Evolutionary conservation across 805 yeast species (phyloP).

Genomic region (Metschnikowia anglica): DNA sequence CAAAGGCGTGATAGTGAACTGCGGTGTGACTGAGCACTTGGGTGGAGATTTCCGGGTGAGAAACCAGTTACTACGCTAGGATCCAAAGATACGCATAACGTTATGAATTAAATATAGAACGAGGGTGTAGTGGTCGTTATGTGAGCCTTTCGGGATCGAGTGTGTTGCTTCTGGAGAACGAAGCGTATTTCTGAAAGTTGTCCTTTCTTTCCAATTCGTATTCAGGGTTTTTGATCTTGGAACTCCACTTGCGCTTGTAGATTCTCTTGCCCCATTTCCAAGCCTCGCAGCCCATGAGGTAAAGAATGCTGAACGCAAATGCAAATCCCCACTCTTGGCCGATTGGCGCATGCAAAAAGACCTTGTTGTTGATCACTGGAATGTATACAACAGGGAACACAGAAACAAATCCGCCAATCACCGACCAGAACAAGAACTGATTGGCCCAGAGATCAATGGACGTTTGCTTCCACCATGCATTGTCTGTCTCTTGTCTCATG

Average conservation of each 20-base stretch:
- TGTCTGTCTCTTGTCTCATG: slow-evolving; percentile 38
- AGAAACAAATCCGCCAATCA: slow-evolving; percentile 34
- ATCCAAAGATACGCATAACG: no score
- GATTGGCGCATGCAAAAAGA: slow-evolving; percentile 38
- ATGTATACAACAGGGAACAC: slow-evolving; percentile 43
- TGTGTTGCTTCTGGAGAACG: slow-evolving; percentile 56
- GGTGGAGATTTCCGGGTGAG: slow-evolving; percentile 41
- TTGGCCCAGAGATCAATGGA: slow-evolving; percentile 36
- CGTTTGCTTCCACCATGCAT: slow-evolving; percentile 39
- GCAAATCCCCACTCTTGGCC: slow-evolving; percentile 43
- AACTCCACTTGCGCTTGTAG: slow-evolving; percentile 25
- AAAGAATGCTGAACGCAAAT: slow-evolving; percentile 31
- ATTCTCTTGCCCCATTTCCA: slow-evolving; percentile 43
- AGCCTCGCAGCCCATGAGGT: slow-evolving; percentile 35
- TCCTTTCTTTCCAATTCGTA: slow-evolving; percentile 60
- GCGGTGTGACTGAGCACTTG: slow-evolving; percentile 70
- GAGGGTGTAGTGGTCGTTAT: no score
- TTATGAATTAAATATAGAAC: no score
- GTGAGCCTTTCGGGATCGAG: slow-evolving; percentile 25
- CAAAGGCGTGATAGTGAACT: slow-evolving; percentile 47
- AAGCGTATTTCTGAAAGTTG: slow-evolving; percentile 62
- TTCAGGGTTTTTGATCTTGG: slow-evolving; percentile 55
- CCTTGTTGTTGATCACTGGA: slow-evolving; percentile 41
- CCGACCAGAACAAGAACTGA: slow-evolving; percentile 40
- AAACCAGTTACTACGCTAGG: slow-evolving; percentile 19